These are phyloP conservation scores for Beta vulgaris DNA, from an alignment of 148 eudicot genomes.

Conservation along the genomic window DNA sequence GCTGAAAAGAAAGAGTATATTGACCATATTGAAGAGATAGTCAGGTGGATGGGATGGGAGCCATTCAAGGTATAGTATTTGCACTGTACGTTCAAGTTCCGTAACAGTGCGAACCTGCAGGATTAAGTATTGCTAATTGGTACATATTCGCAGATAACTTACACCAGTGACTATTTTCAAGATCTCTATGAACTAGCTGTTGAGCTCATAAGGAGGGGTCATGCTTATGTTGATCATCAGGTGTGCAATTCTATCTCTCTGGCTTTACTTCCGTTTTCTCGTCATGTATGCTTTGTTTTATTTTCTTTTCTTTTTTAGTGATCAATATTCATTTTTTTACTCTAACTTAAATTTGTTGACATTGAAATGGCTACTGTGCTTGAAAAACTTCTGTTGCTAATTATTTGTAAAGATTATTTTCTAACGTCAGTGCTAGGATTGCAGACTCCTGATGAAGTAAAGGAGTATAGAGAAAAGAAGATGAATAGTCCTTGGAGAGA, in stretches of 20 bases:
- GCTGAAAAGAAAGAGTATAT: constrained; percentile 84
- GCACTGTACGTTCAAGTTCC: background rate
- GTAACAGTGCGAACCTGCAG: background rate
- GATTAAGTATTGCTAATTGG: background rate
- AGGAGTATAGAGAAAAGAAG: constrained; percentile 84
- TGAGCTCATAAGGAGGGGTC: constrained; percentile 78
- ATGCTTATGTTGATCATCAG: constrained; percentile 97
- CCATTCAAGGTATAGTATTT: constrained; percentile 65
- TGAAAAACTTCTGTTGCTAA: background rate
- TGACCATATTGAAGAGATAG: constrained; percentile 55
- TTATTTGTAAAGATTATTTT: background rate
- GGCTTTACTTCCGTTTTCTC: background rate
- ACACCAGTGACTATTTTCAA: constrained; percentile 91
- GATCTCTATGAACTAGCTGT: constrained; percentile 83
- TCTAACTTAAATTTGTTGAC: background rate
- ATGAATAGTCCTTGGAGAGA: constrained; percentile 98
- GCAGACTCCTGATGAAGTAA: constrained; percentile 83
- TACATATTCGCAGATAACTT: constrained; percentile 61
- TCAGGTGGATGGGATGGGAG: constrained; percentile 96
- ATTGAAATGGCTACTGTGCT: background rate
- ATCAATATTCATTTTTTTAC: background rate
- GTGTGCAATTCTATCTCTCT: constrained; percentile 31
- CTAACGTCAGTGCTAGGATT: constrained; percentile 12
- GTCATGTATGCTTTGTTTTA: background rate
- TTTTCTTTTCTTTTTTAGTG: background rate